These are phyloP conservation scores for Carex myosuroides DNA, from an alignment of 176 grass and related monocot genomes.

Conservation along the genomic window DNA sequence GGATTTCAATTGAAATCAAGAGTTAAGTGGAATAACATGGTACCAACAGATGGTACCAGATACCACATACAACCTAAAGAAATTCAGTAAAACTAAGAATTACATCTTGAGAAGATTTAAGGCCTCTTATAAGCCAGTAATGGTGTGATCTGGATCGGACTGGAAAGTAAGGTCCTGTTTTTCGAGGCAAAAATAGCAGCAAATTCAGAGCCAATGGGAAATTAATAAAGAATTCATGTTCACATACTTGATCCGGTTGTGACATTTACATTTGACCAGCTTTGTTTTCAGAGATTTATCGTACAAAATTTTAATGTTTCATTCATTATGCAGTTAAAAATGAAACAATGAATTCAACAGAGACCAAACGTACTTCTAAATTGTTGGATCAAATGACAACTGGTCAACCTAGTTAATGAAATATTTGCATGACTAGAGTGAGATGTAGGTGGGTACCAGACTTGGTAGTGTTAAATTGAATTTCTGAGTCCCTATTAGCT, in stretches of 20 bases:
- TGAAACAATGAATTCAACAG: not conserved
- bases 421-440: not conserved
- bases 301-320: not conserved
- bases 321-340: not conserved
- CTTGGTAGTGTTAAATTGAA: not conserved
- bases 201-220: not conserved
- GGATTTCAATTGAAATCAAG: too few species aligned
- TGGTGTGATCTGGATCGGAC: not conserved
- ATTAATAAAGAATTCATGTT: not conserved
- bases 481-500: not conserved
- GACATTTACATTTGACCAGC: not conserved
- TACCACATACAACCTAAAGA: too few species aligned
- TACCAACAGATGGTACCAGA: too few species aligned
- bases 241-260: not conserved
- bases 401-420: not conserved
- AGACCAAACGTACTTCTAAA: not conserved
- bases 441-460: not conserved
- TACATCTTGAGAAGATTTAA: not conserved
- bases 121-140: not conserved
- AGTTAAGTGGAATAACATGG: too few species aligned
- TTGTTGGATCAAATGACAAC: not conserved
- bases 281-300: not conserved
- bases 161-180: not conserved
- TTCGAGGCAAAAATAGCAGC: not conserved
- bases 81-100: too few species aligned